Conservation (phyloP, 73 alveolate species). For the Effrenium voratum region DNA sequence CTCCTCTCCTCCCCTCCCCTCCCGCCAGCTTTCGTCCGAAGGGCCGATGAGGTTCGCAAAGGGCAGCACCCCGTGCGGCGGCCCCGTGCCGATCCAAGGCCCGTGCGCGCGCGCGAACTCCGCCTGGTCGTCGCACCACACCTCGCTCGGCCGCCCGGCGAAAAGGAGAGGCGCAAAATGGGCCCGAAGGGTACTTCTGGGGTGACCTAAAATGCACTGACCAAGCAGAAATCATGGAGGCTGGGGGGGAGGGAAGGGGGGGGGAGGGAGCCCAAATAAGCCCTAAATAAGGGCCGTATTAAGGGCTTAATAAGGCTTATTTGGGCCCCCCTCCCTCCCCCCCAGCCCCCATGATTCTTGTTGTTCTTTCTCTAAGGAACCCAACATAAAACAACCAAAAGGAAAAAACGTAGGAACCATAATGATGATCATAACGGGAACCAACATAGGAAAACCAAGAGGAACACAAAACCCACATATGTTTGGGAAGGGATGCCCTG, state of each 20-base stretch:
- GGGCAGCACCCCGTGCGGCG: constrained; percentile 89
- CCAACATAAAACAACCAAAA: too few relatives aligned
- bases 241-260: neutral
- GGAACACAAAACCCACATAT: too few relatives aligned
- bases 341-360: too few relatives aligned
- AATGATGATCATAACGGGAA: too few relatives aligned
- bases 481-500: too few relatives aligned
- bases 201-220: neutral
- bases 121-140: constrained; percentile 74
- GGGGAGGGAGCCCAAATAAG: neutral
- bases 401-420: too few relatives aligned
- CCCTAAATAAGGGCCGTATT: neutral
- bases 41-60: constrained; percentile 67
- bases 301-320: neutral
- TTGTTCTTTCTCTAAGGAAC: too few relatives aligned
- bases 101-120: neutral
- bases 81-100: constrained; percentile 88
- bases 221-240: neutral
- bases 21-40: too few relatives aligned
- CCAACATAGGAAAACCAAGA: too few relatives aligned
- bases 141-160: neutral
- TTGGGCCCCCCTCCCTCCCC: too few relatives aligned
- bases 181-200: neutral
- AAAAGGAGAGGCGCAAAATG: neutral
- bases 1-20: too few relatives aligned